Evolutionary conservation across 2,329 filamentous ascomycete species (phyloP).

Genomic region (Nigrospora oryzae): DNA sequence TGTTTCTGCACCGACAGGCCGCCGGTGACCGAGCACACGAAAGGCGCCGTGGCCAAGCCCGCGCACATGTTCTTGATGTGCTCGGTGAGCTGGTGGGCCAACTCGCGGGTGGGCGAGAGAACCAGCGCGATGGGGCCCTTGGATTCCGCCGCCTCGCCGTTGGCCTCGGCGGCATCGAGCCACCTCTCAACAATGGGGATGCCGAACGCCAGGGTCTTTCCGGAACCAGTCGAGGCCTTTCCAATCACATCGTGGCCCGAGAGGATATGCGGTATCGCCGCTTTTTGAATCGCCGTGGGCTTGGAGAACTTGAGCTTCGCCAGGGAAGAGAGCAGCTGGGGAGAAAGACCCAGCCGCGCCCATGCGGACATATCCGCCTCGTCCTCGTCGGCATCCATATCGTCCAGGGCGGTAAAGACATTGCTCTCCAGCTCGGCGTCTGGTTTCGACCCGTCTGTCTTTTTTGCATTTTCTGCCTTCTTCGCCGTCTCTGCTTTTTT

Average conservation of each 20-base stretch:
- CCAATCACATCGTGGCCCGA: constrained; percentile 86
- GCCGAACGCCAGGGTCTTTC: constrained; percentile 91
- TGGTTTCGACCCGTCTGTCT: constrained; percentile 22
- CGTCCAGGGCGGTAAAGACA: constrained; percentile 47
- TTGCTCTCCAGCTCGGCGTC: constrained; percentile 34
- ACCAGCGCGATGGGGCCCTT: constrained; percentile 65
- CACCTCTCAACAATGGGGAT: constrained; percentile 87
- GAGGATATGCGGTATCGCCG: constrained; percentile 73
- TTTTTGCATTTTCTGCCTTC: constrained; percentile 17
- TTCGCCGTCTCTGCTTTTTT: constrained; percentile 12
- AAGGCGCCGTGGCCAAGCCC: constrained; percentile 50
- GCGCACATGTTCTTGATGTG: constrained; percentile 72
- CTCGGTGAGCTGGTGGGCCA: constrained; percentile 83
- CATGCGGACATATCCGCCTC: constrained; percentile 71
- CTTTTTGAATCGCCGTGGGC: constrained; percentile 74
- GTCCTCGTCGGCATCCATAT: constrained; percentile 44
- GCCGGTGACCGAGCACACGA: constrained; percentile 83
- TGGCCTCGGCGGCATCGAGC: constrained; percentile 39
- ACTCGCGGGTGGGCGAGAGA: constrained; percentile 82
- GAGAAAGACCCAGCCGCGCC: constrained; percentile 65
- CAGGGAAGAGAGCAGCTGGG: constrained; percentile 62
- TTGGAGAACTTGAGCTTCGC: constrained; percentile 71
- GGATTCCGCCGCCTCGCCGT: constrained; percentile 17
- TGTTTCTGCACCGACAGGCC: constrained; percentile 94
- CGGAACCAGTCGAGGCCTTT: constrained; percentile 92